Base-by-base conservation (phyloP, 2,329 filamentous ascomycete genomes). In the Aspergillus sergii region DNA sequence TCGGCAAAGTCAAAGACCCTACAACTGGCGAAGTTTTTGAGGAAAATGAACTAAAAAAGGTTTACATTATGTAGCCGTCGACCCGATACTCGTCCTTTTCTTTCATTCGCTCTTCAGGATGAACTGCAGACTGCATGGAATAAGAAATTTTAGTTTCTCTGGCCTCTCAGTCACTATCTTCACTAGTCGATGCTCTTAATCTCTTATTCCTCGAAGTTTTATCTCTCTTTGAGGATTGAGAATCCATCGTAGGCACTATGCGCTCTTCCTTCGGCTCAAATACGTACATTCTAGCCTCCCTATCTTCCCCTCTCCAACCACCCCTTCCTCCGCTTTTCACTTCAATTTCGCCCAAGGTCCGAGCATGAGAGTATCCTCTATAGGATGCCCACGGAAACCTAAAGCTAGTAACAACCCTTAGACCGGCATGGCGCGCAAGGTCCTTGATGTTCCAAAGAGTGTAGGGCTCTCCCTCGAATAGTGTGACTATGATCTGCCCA, bases 401-500 rank as follows among this genome's bases (percentile, higher is more conserved):
- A 65, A 83, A 83, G 69, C 79, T 82, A 46, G 80, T 81, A 16
- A 81, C 76, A 61, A 83, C 78, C 64, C 74, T 71, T 66, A 83
- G 60, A n/a, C 81, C 79, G 48, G 77, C 76, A 72, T 97, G 92
- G 8, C 94, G 85, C 2, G 87, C 95, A 32, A 99, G 83, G 80
- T 97, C 94, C 41, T 89, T 87, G 30, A 98, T 85, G 80, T 98
- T 97, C 95, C 95, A 99, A 1, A 97, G 85, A 2, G 93, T 94
- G 76, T 99, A 99, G 0, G 95, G 95, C 77, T 96, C 91, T 63
- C 91, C 91, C 77, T 97, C 94, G 76, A 99, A 99, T 11, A 98
- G 81, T 0, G 93, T 96, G 26, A 98, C 88, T 58, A 97, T 79
- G 59, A 97, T 88, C 70, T 86, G 78, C 6, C 82, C 82, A n/a